Evolutionary conservation across 768 basidiomycete species (phyloP).

Genomic region (Candolleomyces efflorescens): DNA sequence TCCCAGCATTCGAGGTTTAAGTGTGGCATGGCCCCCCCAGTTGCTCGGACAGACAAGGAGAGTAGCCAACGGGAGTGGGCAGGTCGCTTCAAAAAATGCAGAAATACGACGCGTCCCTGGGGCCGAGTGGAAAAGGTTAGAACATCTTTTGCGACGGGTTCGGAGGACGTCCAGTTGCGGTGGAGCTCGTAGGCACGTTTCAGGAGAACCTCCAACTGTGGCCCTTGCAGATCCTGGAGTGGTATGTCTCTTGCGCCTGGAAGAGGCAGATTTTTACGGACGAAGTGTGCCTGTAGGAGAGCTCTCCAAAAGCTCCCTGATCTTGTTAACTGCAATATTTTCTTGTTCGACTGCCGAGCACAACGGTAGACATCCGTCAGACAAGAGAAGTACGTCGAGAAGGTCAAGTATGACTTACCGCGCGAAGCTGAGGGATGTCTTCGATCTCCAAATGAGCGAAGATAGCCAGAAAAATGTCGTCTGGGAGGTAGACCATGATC

Average conservation of each 20-base stretch:
- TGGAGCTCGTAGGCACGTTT: constrained; percentile 37
- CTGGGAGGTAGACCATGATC: constrained; percentile 32
- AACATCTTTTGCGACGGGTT: constrained; percentile 26
- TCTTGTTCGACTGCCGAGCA: neutral
- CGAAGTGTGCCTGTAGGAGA: constrained; percentile 37
- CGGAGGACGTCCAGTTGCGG: constrained; percentile 44
- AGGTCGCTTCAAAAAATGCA: constrained; percentile 45
- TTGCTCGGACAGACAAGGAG: constrained; percentile 29
- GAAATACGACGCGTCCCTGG: constrained; percentile 34
- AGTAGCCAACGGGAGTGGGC: constrained; percentile 39
- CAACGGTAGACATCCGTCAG: neutral
- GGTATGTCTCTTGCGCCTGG: constrained; percentile 31
- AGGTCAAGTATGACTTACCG: constrained; percentile 30
- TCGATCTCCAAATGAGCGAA: constrained; percentile 35
- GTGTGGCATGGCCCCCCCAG: constrained; percentile 18
- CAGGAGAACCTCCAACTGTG: constrained; percentile 41
- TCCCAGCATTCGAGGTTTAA: constrained; percentile 59
- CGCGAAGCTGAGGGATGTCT: constrained; percentile 42
- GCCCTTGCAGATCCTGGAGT: constrained; percentile 32
- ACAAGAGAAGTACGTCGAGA: neutral
- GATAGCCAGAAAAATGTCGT: constrained; percentile 44
- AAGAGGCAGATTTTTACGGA: constrained; percentile 41
- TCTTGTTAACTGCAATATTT: constrained; percentile 30
- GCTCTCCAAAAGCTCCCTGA: constrained; percentile 46
- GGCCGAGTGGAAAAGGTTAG: constrained; percentile 8